These are phyloP conservation scores for Puccinia coronata DNA, from an alignment of 1,284 basidiomycete species.

Conservation along the genomic window DNA sequence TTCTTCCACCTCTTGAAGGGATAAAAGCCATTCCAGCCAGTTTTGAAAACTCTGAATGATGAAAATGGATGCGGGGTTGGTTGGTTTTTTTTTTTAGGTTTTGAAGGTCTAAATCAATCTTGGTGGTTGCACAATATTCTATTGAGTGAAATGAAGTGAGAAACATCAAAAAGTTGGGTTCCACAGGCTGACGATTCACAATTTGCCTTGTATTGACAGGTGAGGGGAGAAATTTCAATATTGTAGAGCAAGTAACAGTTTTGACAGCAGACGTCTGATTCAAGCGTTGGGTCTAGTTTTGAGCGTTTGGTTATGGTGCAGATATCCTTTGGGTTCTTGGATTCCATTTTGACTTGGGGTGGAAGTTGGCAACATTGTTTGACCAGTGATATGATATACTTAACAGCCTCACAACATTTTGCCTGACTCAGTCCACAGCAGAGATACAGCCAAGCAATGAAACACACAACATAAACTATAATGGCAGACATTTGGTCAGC, in stretches of 20 bases:
- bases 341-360: neutral
- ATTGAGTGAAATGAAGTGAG: neutral
- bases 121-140: neutral
- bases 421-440: conserved; percentile 20
- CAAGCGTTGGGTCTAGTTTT: neutral
- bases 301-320: conserved; percentile 18
- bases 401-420: conserved; percentile 11
- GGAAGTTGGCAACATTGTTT: conserved; percentile 20
- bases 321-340: conserved; percentile 11
- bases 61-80: conserved; percentile 8
- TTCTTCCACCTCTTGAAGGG: neutral
- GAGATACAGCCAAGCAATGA: conserved; percentile 28
- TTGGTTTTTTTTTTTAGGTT: neutral
- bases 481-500: neutral
- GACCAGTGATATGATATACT: conserved; percentile 9
- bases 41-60: neutral
- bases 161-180: neutral
- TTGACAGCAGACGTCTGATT: conserved; percentile 23
- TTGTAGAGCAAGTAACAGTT: conserved; percentile 34
- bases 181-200: neutral
- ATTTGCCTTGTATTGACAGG: neutral
- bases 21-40: conserved; percentile 21
- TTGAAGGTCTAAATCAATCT: neutral
- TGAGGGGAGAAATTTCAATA: neutral
- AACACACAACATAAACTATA: conserved; percentile 23